phyloP scores from a whole-genome alignment of 192 early-diverging fungal species.

The Linnemannia schmuckeri region DNA sequence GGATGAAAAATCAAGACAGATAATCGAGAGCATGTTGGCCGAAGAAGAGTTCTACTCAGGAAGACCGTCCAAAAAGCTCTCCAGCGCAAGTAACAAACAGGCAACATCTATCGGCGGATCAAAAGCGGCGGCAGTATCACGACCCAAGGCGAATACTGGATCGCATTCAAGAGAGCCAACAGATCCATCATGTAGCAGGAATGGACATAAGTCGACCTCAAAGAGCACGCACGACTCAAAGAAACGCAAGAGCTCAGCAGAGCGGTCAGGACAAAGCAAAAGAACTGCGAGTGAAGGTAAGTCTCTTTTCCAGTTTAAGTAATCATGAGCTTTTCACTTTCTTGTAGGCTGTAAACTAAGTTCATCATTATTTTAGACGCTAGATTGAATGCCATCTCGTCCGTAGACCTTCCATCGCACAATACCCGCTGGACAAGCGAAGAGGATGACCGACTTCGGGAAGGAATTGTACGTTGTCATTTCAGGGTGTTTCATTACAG shows the following conservation, averaged over 20 bases:
- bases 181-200: slow-evolving; percentile 14
- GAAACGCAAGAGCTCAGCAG: slow-evolving; percentile 45
- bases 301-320: neutral
- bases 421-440: slow-evolving; percentile 70
- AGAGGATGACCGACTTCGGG: slow-evolving; percentile 67
- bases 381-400: slow-evolving; percentile 53
- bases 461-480: slow-evolving; percentile 64
- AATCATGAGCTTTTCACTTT: neutral
- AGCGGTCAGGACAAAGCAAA: slow-evolving; percentile 34
- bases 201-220: neutral
- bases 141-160: neutral
- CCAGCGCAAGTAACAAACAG: neutral
- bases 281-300: slow-evolving; percentile 50
- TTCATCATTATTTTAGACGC: slow-evolving; percentile 23
- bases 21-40: slow-evolving; percentile 75
- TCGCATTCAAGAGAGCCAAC: neutral
- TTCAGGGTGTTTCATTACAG: neutral
- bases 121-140: neutral
- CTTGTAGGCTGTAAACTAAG: neutral
- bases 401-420: slow-evolving; percentile 63
- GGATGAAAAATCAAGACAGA: slow-evolving; percentile 66
- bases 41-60: slow-evolving; percentile 73
- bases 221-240: slow-evolving; percentile 35
- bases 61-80: slow-evolving; percentile 16
- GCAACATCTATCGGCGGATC: neutral